These are phyloP conservation scores for Salisapilia sapeloensis DNA, from an alignment of 352 stramenopile species.

Conservation along the genomic window DNA sequence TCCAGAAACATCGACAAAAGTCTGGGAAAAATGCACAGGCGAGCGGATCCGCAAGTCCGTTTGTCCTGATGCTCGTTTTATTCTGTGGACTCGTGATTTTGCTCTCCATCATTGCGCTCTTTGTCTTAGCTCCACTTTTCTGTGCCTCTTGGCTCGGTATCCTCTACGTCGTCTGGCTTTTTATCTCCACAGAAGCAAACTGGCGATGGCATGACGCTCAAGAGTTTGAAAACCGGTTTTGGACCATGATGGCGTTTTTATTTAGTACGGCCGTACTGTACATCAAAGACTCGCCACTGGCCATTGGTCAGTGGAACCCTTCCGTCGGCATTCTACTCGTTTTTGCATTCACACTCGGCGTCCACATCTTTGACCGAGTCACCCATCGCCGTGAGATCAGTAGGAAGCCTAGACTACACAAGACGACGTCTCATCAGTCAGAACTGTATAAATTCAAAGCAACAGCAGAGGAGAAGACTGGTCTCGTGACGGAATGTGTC, in stretches of 20 bases:
- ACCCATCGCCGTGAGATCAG: conserved; percentile 62
- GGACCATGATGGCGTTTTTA: conserved; percentile 89
- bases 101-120: conserved; percentile 66
- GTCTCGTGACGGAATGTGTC: conserved; percentile 56
- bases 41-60: too few relatives aligned
- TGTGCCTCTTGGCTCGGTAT: conserved; percentile 68
- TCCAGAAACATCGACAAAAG: background rate
- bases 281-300: conserved; percentile 86
- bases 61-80: conserved; percentile 56
- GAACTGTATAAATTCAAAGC: conserved; percentile 65
- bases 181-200: conserved; percentile 66
- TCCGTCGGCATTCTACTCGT: conserved; percentile 62
- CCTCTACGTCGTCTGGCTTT: conserved; percentile 67
- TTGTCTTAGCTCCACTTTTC: conserved; percentile 59
- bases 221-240: conserved; percentile 96
- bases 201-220: conserved; percentile 80
- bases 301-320: conserved; percentile 53
- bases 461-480: conserved; percentile 62
- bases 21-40: conserved; percentile 1
- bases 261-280: conserved; percentile 88
- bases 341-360: conserved; percentile 53
- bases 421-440: background rate
- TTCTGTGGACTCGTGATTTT: conserved; percentile 40
- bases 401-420: conserved; percentile 30
- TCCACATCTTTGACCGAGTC: conserved; percentile 73